These are phyloP conservation scores for Solanum chilense DNA, from an alignment of 257 asterid species.

Conservation along the genomic window DNA sequence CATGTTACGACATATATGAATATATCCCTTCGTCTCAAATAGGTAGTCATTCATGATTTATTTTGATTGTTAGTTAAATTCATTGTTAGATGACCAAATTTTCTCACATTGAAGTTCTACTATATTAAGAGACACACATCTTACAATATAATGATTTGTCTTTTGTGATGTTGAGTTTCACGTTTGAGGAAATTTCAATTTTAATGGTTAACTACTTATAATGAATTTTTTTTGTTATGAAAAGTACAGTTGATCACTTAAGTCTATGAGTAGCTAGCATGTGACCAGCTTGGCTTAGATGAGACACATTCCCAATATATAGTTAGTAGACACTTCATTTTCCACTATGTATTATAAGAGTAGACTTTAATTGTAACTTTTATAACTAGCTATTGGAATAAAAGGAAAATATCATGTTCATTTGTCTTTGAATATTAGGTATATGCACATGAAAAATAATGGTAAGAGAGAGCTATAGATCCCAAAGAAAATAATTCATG, in stretches of 20 bases:
- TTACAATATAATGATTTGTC: neutral
- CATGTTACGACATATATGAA: neutral
- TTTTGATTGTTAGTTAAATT: too few relatives aligned
- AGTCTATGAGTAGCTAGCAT: neutral
- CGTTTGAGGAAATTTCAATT: neutral
- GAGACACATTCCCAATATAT: neutral
- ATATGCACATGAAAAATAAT: neutral
- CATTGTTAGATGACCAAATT: too few relatives aligned
- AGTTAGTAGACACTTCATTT: neutral
- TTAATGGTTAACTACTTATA: neutral
- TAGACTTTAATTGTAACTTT: neutral
- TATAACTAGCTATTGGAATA: neutral
- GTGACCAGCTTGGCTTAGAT: neutral
- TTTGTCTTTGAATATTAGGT: neutral
- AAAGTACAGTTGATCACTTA: neutral
- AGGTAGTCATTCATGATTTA: too few relatives aligned
- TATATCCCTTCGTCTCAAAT: neutral
- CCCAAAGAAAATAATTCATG: neutral
- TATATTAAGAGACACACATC: neutral
- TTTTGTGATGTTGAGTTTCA: neutral
- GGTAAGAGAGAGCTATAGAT: neutral
- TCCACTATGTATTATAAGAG: neutral
- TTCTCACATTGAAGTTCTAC: neutral
- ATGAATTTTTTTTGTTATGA: neutral
- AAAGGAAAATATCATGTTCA: neutral